A percentile compares a stretch with the other conserved stretches of the same genome.
phyloP scores from a whole-genome alignment of 2,329 filamentous ascomycete species.

The Talaromyces rugulosus region DNA sequence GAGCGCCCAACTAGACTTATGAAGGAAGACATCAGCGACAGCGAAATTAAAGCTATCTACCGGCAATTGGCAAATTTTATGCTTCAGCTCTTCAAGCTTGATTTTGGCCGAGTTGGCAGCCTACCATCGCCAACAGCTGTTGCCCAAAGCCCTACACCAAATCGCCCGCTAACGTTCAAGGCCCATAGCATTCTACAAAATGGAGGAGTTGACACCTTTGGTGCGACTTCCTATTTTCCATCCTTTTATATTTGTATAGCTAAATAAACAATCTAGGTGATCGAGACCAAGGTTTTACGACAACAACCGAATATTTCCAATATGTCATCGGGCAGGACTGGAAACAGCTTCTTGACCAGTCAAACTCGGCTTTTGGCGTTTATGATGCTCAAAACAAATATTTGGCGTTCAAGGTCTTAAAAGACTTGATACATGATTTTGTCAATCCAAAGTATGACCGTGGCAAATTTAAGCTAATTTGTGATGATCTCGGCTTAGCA shows the following conservation, averaged over 20 bases:
- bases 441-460: conserved; percentile 19
- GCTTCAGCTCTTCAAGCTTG: not conserved
- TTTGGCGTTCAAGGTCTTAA: not conserved
- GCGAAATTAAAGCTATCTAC: not conserved
- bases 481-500: conserved; percentile 33
- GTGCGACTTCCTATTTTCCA: not conserved
- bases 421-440: not conserved
- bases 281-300: not conserved
- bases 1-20: not conserved
- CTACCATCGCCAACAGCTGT: not conserved
- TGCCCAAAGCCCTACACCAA: not conserved
- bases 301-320: conserved; percentile 3
- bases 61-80: not conserved
- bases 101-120: conserved; percentile 1
- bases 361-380: not conserved
- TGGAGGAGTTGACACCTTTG: conserved; percentile 4
- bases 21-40: not conserved
- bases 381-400: conserved; percentile 7
- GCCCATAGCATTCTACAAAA: conserved; percentile 7
- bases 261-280: not conserved
- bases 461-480: conserved; percentile 35
- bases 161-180: conserved; percentile 3
- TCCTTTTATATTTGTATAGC: not conserved
- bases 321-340: not conserved
- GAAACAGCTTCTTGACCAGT: conserved; percentile 1